Evolutionary conservation across 2,329 filamentous ascomycete genomes (phyloP), one percentile per base, ranked within the genome.

Genomic region (Claviceps sorghi): DNA sequence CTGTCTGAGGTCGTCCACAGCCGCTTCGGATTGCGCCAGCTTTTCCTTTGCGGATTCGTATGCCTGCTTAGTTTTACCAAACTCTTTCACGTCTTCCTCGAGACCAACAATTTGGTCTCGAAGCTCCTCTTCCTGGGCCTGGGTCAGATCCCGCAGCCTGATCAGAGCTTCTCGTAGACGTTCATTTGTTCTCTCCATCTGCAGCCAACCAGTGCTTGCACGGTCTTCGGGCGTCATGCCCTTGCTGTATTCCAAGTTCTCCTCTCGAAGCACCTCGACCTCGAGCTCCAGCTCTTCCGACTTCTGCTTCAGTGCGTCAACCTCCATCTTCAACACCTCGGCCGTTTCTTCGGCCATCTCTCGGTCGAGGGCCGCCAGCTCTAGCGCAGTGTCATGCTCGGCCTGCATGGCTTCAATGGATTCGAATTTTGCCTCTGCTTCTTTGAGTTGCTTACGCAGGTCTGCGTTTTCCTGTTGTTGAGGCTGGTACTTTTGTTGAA

Each of bases 301-400:
- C 62, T 83, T 88, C 53, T 79, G 71, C 61, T 88, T 87, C 51
- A 95, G 66, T 2, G 80, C 77, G 40, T 95, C 86, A 26, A 94
- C 72, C 62, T 98, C 90, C 1, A 79, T 77, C 64, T 89, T 93
- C 49, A 85, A 74, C 19, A 84, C 81, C 58, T 97, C 93, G 0
- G 87, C 84, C 44, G 83, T 88, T 67, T 96, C 91, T 66, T 98
- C 90, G 0, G 93, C 93, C 86, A 97, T 95, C 67, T 98, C 91
- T 45, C 88, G 82, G 64, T 98, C 93, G 29, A 98, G 72, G 0
- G 87, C 84, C 7, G 89, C 88, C 67, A 93, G 79, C 68, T 98
- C 93, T 62, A 96, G 71, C 7, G 86, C 80, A 3, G 83, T 79
- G 32, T 97, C 93, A 65, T 94, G 83, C 58, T 96, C 89, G 8